Percentiles rank a stretch among this genome's conserved stretches.
Evolutionary conservation across 495 filamentous ascomycete genomes (phyloP).

Genomic region (Penicillium desertorum): DNA sequence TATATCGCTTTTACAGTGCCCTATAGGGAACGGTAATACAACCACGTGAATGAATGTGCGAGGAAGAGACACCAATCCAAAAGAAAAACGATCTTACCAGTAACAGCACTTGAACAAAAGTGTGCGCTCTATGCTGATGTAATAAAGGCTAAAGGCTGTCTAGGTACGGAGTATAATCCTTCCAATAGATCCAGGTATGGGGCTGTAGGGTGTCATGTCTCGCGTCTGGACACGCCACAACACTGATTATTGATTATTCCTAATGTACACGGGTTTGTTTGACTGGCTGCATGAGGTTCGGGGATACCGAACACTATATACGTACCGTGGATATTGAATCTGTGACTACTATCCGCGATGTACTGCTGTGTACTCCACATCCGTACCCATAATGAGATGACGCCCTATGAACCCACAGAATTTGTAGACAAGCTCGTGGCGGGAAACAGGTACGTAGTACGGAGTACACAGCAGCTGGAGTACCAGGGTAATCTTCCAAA

Average conservation of each 20-base stretch:
- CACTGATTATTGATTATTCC: neutral
- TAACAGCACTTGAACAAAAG: neutral
- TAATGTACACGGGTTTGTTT: neutral
- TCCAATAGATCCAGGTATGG: neutral
- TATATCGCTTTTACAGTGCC: neutral
- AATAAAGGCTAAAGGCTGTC: neutral
- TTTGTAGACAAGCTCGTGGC: neutral
- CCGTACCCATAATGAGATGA: neutral
- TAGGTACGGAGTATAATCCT: neutral
- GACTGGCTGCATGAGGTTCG: neutral
- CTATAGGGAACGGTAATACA: neutral
- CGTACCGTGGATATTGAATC: neutral
- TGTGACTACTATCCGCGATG: neutral
- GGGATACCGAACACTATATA: neutral
- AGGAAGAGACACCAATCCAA: neutral
- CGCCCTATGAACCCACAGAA: neutral
- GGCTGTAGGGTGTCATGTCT: neutral
- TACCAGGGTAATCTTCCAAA: neutral
- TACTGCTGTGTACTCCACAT: neutral
- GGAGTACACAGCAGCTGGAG: too few relatives aligned
- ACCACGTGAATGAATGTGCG: neutral
- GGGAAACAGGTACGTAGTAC: neutral
- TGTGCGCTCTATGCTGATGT: neutral
- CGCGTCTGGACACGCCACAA: neutral
- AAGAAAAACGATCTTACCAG: neutral